Percentiles rank a stretch among this genome's conserved stretches.
These are phyloP conservation scores for Trametes pubescens DNA, from an alignment of 1,284 basidiomycete genomes.

Conservation along the genomic window DNA sequence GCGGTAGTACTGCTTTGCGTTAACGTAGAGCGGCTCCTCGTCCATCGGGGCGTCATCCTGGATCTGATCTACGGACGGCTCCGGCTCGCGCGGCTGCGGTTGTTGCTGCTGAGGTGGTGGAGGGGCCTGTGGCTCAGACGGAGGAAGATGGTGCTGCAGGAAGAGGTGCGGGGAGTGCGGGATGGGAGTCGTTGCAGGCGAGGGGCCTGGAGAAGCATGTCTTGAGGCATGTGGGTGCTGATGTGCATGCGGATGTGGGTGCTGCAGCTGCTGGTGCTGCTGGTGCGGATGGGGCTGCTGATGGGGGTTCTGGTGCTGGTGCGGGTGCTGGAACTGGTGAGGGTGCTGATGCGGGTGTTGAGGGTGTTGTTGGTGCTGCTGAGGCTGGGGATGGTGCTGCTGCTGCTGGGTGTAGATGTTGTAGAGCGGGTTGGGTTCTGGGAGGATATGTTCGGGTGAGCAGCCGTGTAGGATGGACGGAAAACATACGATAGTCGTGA, in stretches of 20 bases:
- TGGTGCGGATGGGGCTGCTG: slow-evolving; percentile 36
- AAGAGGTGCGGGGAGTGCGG: slow-evolving; percentile 39
- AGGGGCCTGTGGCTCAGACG: slow-evolving; percentile 21
- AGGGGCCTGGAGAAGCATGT: slow-evolving; percentile 50
- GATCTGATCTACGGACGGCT: slow-evolving; percentile 44
- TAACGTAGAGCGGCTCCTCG: slow-evolving; percentile 96
- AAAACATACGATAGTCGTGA: slow-evolving; percentile 51
- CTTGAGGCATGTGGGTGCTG: slow-evolving; percentile 51
- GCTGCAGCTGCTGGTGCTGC: slow-evolving; percentile 37
- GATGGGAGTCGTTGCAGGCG: slow-evolving; percentile 31
- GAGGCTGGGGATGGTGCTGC: slow-evolving; percentile 15
- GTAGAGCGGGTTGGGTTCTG: slow-evolving; percentile 30
- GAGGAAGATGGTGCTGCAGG: slow-evolving; percentile 37
- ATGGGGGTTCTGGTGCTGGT: slow-evolving; percentile 29
- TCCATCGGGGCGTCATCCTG: slow-evolving; percentile 62
- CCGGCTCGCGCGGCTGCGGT: slow-evolving; percentile 38
- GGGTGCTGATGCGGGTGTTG: slow-evolving; percentile 35
- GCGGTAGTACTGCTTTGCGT: slow-evolving; percentile 97
- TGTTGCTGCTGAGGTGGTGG: slow-evolving; percentile 27
- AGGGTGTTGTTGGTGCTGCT: slow-evolving; percentile 23
- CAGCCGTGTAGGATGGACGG: slow-evolving; percentile 7
- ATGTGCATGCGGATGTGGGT: slow-evolving; percentile 18
- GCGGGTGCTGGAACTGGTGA: slow-evolving; percentile 26
- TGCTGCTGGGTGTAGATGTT: slow-evolving; percentile 42
- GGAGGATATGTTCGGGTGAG: neutral